Base-by-base conservation (phyloP, 2,329 filamentous ascomycete species). In the Xylaria sp. region DNA sequence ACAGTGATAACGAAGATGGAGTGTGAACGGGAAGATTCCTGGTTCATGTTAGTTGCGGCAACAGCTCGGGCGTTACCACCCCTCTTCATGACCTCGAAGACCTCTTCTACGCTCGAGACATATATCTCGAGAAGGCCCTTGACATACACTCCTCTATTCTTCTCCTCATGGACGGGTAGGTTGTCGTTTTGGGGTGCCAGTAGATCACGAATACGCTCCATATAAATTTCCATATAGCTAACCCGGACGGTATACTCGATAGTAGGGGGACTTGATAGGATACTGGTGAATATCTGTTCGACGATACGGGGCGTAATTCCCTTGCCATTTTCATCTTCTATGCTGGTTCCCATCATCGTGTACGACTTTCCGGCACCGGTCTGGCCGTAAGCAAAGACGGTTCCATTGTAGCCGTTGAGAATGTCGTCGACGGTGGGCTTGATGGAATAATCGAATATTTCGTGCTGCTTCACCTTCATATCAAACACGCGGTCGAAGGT, bases 151-250 rank as follows among this genome's bases (percentile, higher is more conserved):
- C 96, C 96, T 67, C 93, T 87, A 77, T 91, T 96, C 86, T 97
- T 97, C 81, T 98, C 96, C 77, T 99, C 96, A 81, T 98, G 96
- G n/a, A 98, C 90, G 0, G 95, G 94, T 59, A 99, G 84, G 77
- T 98, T 98, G 82, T 97, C 95, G 80, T 98, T 97, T 67, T 94
- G 92, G 11, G 96, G 96, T 27, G 91, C 90, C 70, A 99, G 84
- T 76, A 99, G 82, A 88, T 99, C 96, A 75, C 95, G 89, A 79
- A 99, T 98, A 73, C 92, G 90, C 83, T 99, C 96, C 96, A 98
- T 99, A 84, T 99, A 99, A 71, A 99, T 98, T 81, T 99, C 96
- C 94, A 99, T 97, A 81, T 98, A 98, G 80, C 94, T 97, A 77
- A 98, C 95, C 63, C 94, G 90, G 60, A 99, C 95, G n/a, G 94